Percentiles rank a stretch among this genome's conserved stretches.
These are phyloP conservation scores for Baeospora myosura DNA, from an alignment of 1,284 basidiomycete species.

Conservation along the genomic window DNA sequence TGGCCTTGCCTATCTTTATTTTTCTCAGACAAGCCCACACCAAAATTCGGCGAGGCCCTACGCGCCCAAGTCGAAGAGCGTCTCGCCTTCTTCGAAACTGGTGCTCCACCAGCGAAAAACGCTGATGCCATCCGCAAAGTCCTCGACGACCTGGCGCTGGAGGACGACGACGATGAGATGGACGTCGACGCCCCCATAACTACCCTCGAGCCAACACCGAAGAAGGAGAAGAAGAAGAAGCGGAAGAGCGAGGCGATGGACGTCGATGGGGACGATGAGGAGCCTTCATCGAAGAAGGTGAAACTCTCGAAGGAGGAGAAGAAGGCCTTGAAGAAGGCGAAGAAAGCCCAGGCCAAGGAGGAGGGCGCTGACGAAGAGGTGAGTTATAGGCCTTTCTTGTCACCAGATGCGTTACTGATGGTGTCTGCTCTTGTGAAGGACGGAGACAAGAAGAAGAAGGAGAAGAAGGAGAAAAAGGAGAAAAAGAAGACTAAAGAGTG, in stretches of 20 bases:
- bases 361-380: slow-evolving; percentile 27
- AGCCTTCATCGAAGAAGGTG: slow-evolving; percentile 57
- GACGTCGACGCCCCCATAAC: slow-evolving; percentile 48
- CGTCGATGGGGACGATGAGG: slow-evolving; percentile 51
- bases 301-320: slow-evolving; percentile 80
- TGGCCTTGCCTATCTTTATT: slow-evolving; percentile 4
- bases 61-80: slow-evolving; percentile 94
- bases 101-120: slow-evolving; percentile 78
- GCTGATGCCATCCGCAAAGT: slow-evolving; percentile 87
- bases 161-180: slow-evolving; percentile 65
- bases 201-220: slow-evolving; percentile 45
- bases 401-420: slow-evolving; percentile 5
- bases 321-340: slow-evolving; percentile 72
- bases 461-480: slow-evolving; percentile 37
- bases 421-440: slow-evolving; percentile 15
- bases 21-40: slow-evolving; percentile 69
- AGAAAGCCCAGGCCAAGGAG: slow-evolving; percentile 53
- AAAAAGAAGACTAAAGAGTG: slow-evolving; percentile 41
- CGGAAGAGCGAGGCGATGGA: slow-evolving; percentile 58
- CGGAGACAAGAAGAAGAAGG: slow-evolving; percentile 27
- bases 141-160: slow-evolving; percentile 69
- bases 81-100: slow-evolving; percentile 90
- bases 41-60: slow-evolving; percentile 94
- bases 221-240: slow-evolving; percentile 52
- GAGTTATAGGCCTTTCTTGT: slow-evolving; percentile 5